Percentiles rank a stretch among this genome's conserved stretches.
These are phyloP conservation scores for Ramichloridium luteum DNA, from an alignment of 2,329 filamentous ascomycete genomes.

Conservation along the genomic window DNA sequence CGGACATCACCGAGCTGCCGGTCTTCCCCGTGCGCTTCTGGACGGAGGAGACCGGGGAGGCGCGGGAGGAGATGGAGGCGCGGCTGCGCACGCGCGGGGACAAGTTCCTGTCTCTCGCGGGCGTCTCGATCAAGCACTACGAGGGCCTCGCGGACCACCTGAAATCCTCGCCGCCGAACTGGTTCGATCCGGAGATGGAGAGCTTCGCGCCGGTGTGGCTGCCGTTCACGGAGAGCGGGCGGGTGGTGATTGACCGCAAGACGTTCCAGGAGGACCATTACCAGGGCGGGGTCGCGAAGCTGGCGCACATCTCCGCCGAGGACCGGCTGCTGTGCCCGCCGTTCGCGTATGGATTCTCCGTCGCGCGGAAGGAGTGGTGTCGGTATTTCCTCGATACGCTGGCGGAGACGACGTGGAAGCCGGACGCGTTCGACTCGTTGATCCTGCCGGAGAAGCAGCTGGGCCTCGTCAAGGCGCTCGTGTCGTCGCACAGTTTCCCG, in stretches of 20 bases:
- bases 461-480: constrained; percentile 12
- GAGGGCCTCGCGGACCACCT: constrained; percentile 14
- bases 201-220: constrained; percentile 3
- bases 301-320: constrained; percentile 4
- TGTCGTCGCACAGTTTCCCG: constrained; percentile 15
- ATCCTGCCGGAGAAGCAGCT: constrained; percentile 13
- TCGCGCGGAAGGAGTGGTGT: constrained; percentile 18
- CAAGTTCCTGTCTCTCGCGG: constrained; percentile 10
- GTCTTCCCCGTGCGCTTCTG: constrained; percentile 8
- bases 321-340: constrained; percentile 17
- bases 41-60: constrained; percentile 4
- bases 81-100: constrained; percentile 10
- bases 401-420: constrained; percentile 14
- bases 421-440: constrained; percentile 12
- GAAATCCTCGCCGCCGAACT: constrained; percentile 12
- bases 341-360: constrained; percentile 15
- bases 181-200: constrained; percentile 4
- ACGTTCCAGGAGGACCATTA: constrained; percentile 13
- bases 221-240: constrained; percentile 11
- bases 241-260: constrained; percentile 19
- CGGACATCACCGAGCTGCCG: constrained; percentile 9
- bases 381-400: constrained; percentile 17
- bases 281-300: not conserved
- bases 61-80: constrained; percentile 7
- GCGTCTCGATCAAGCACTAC: constrained; percentile 10